Percentiles rank a stretch among this genome's conserved stretches.
phyloP scores from a whole-genome alignment of 2,329 filamentous ascomycete genomes.

The Paecilomyces variotii region DNA sequence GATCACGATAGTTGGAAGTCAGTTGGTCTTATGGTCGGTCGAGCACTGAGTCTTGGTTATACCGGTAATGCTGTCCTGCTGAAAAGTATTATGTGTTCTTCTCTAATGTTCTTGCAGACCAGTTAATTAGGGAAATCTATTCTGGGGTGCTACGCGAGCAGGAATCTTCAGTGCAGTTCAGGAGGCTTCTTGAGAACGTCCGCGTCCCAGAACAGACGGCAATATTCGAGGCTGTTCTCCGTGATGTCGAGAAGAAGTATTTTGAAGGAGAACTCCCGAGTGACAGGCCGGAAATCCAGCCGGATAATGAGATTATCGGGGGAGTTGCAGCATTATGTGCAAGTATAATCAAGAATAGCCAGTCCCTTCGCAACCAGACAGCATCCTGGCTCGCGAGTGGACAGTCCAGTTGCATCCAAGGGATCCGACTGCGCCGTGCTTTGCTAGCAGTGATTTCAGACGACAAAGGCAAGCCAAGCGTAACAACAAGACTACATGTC shows the following conservation, averaged over 20 bases:
- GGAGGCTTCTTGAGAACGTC: slow-evolving; percentile 34
- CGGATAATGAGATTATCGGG: slow-evolving; percentile 36
- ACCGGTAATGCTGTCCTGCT: slow-evolving; percentile 43
- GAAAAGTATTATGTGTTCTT: background rate
- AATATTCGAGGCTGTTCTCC: slow-evolving; percentile 38
- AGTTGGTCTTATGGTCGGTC: slow-evolving; percentile 43
- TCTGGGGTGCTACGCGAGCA: slow-evolving; percentile 24
- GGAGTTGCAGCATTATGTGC: slow-evolving; percentile 53
- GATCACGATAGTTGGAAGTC: slow-evolving; percentile 24
- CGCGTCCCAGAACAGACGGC: slow-evolving; percentile 42
- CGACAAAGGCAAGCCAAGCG: slow-evolving; percentile 39
- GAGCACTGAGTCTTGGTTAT: slow-evolving; percentile 64
- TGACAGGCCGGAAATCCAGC: slow-evolving; percentile 4
- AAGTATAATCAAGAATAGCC: slow-evolving; percentile 41
- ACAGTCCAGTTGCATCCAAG: slow-evolving; percentile 58
- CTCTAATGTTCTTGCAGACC: slow-evolving; percentile 24
- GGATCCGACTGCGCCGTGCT: slow-evolving; percentile 59
- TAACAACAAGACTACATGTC: background rate
- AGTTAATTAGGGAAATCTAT: slow-evolving; percentile 34
- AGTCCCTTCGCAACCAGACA: slow-evolving; percentile 46
- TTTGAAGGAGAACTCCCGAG: slow-evolving; percentile 18
- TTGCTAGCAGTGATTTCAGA: slow-evolving; percentile 51
- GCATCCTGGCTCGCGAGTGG: slow-evolving; percentile 58
- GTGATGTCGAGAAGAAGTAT: slow-evolving; percentile 34
- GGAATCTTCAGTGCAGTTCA: slow-evolving; percentile 21